Conservation (phyloP, 2,329 filamentous ascomycete species). For the Cladosporium sp. region DNA sequence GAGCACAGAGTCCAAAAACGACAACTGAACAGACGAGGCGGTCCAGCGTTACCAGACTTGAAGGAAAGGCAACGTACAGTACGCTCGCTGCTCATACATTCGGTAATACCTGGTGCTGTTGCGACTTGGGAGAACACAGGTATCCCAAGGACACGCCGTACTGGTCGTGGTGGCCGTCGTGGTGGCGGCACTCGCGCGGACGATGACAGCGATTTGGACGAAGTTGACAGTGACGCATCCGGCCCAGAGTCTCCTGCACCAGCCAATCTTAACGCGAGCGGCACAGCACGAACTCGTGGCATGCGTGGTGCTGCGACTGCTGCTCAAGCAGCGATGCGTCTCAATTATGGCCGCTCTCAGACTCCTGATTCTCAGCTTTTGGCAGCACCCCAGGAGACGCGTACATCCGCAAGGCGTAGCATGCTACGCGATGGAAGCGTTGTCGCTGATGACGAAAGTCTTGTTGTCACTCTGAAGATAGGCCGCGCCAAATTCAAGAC, state of each 20-base stretch:
- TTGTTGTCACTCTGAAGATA: conserved; percentile 73
- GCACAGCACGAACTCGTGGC: conserved; percentile 78
- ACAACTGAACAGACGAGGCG: conserved; percentile 88
- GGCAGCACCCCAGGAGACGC: conserved; percentile 68
- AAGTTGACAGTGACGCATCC: conserved; percentile 87
- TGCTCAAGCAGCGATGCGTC: conserved; percentile 79
- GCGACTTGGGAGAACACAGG: conserved; percentile 76
- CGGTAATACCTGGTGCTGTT: conserved; percentile 83
- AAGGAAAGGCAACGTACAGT: conserved; percentile 93
- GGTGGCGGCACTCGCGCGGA: conserved; percentile 58
- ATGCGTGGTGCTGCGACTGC: conserved; percentile 85
- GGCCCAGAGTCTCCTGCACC: conserved; percentile 63
- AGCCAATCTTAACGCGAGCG: conserved; percentile 45
- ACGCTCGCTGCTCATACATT: conserved; percentile 85
- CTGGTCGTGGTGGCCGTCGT: conserved; percentile 44
- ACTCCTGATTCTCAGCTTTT: conserved; percentile 69
- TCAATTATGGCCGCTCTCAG: conserved; percentile 71
- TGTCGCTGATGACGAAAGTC: conserved; percentile 64
- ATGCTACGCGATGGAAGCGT: conserved; percentile 72
- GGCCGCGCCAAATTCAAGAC: conserved; percentile 67
- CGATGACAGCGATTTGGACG: conserved; percentile 72
- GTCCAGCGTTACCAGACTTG: conserved; percentile 89
- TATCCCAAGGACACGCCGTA: conserved; percentile 64
- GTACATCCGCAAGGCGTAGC: conserved; percentile 58
- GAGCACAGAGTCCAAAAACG: conserved; percentile 94